These are phyloP conservation scores for Reticulascus tulasneorum DNA, from an alignment of 2,329 filamentous ascomycete species.

Conservation along the genomic window DNA sequence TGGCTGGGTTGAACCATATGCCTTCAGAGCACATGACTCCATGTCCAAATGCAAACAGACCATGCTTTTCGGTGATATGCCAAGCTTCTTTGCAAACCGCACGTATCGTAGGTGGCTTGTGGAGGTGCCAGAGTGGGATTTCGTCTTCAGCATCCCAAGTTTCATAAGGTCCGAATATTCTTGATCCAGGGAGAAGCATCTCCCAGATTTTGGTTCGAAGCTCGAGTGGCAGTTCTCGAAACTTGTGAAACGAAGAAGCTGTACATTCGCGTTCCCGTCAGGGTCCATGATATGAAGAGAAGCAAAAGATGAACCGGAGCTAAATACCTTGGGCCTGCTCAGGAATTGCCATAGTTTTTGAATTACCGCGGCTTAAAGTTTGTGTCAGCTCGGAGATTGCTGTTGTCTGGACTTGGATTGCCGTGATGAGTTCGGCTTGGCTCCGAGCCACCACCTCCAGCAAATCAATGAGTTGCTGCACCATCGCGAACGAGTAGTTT, in stretches of 20 bases:
- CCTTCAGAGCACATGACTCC: neutral
- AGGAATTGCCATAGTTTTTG: too few species aligned
- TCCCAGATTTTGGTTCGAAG: conserved; percentile 16
- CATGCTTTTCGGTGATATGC: neutral
- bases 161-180: conserved; percentile 4
- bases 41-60: neutral
- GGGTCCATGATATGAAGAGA: neutral
- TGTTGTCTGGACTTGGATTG: too few species aligned
- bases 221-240: conserved; percentile 10
- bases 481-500: too few species aligned
- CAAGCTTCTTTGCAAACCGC: conserved; percentile 1
- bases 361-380: too few species aligned
- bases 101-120: neutral
- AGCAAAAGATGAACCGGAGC: neutral
- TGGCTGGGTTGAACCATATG: neutral
- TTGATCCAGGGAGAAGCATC: conserved; percentile 8
- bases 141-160: too few species aligned
- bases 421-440: too few species aligned
- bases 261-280: neutral
- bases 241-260: conserved; percentile 9
- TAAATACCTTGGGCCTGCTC: too few species aligned
- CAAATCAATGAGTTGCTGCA: too few species aligned
- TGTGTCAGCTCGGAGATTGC: neutral
- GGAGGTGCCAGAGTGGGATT: neutral
- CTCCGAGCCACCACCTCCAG: too few species aligned